These are phyloP conservation scores for Lophiotrema nucula DNA, from an alignment of 495 filamentous ascomycete genomes.

Conservation along the genomic window DNA sequence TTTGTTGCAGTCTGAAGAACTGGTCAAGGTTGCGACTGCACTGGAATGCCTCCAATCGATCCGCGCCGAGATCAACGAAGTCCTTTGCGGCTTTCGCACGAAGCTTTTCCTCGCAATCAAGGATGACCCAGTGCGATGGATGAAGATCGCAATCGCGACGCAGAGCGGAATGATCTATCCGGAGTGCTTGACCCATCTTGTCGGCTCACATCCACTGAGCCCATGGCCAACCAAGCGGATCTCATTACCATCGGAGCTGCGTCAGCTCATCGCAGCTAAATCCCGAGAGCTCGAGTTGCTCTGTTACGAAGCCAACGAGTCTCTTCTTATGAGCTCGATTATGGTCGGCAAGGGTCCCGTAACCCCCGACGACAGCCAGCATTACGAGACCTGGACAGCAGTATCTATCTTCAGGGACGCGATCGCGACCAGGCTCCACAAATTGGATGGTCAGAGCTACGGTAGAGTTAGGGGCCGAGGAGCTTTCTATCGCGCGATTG, in stretches of 20 bases:
- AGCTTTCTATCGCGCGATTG: constrained; percentile 27
- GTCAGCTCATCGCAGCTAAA: constrained; percentile 24
- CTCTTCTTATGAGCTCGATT: constrained; percentile 17
- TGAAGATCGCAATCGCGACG: constrained; percentile 28
- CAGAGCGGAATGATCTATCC: constrained; percentile 33
- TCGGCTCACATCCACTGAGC: constrained; percentile 32
- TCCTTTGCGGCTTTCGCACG: constrained; percentile 21
- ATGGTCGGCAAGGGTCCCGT: not conserved
- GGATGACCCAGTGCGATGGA: constrained; percentile 32
- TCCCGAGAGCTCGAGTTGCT: constrained; percentile 2
- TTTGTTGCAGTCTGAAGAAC: constrained; percentile 21
- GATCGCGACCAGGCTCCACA: constrained; percentile 18
- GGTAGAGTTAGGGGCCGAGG: constrained; percentile 4
- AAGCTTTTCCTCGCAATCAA: constrained; percentile 36
- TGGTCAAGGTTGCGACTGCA: constrained; percentile 20
- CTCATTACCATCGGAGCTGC: constrained; percentile 12
- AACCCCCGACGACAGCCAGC: not conserved
- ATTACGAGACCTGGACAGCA: constrained; percentile 24
- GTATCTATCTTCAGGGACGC: constrained; percentile 37
- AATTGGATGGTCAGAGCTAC: not conserved
- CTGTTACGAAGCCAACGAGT: not conserved
- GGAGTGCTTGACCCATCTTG: constrained; percentile 39
- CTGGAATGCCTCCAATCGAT: constrained; percentile 26
- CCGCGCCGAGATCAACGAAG: constrained; percentile 17
- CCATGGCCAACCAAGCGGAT: constrained; percentile 18